phyloP scores from a whole-genome alignment of 345 rosid genomes.

The Dovyalis caffra region DNA sequence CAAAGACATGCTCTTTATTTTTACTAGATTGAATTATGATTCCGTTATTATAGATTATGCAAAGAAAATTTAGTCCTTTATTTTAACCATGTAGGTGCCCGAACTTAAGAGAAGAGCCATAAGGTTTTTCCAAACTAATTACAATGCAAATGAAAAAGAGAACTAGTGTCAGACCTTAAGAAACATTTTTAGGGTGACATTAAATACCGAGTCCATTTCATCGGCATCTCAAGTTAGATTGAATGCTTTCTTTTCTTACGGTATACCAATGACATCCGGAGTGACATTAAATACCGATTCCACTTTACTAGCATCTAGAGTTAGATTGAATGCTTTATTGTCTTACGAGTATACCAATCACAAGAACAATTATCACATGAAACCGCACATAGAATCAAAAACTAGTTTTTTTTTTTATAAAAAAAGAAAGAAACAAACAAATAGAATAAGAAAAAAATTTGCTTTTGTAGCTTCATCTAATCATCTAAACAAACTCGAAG shows the following conservation, averaged over 20 bases:
- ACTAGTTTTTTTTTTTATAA: not conserved
- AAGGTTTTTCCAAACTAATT: not conserved
- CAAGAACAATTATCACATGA: constrained; percentile 45
- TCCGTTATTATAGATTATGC: too few relatives aligned
- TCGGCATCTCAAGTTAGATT: constrained; percentile 39
- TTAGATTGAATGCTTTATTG: too few relatives aligned
- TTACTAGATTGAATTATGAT: too few relatives aligned
- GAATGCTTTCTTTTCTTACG: constrained; percentile 36
- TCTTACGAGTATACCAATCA: constrained; percentile 52
- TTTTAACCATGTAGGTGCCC: too few relatives aligned
- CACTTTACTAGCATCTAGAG: too few relatives aligned
- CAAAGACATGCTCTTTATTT: too few relatives aligned
- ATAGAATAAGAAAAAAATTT: not conserved
- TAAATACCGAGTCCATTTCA: constrained; percentile 60
- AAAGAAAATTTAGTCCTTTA: too few relatives aligned
- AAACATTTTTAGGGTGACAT: constrained; percentile 67
- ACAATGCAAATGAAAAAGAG: not conserved
- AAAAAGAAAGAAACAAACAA: not conserved
- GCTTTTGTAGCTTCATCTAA: not conserved
- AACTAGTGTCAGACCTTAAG: constrained; percentile 39
- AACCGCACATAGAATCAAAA: constrained; percentile 29
- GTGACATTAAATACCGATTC: too few relatives aligned
- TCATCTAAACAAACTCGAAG: not conserved
- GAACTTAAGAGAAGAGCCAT: not conserved
- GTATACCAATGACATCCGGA: too few relatives aligned